Base-by-base conservation (phyloP, 1,139 yeast genomes). In the Pichia norvegensis region DNA sequence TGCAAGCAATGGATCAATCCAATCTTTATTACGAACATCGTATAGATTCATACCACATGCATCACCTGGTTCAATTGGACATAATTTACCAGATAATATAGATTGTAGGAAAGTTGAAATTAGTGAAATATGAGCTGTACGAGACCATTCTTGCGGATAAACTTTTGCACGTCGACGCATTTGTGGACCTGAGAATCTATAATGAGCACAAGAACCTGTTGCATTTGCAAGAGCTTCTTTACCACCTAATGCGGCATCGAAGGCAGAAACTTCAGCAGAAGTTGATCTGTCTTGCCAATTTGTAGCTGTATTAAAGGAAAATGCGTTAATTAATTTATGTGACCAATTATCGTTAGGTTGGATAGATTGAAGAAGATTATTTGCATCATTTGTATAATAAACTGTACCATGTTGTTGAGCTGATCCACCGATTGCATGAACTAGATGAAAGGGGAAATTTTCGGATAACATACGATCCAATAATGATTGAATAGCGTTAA, bases 271-370 rank as follows among this genome's bases (percentile, higher is more conserved):
- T 61, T 88, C 95, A 23, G 69, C 64, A 9, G 78, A 82, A 0
- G 97, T 88, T 23, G 94, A 83, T 58, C 86, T 95, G 61, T 88
- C 97, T 63, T 88, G 97, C 97, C 97, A 88, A 58, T 88, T 88
- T 13, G 96, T 95, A 10, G 95, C 82, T 46, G 71, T 70, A 7
- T 73, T 71, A 58, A 80, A 73, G 1, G 94, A 69, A 52, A 87
- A 79, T 1, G 82, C 80, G 1, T 54, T 50, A 2, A 69, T 67
- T 29, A 52, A 21, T 21, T 46, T 46, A 1, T 39, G 13, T 13
- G 16, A 29, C 55, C 55, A 31, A 51, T 53, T 38, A 76, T 83
- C n/a, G 64, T 68, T n/a, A 66, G 57, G 43, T 81, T 60, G 44
- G 46, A 72, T 68, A 41, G 53, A 48, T 1, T 49, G 40, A 43